These are phyloP conservation scores for Neurospora tetrasperma DNA, from an alignment of 495 filamentous ascomycete genomes.

Conservation along the genomic window DNA sequence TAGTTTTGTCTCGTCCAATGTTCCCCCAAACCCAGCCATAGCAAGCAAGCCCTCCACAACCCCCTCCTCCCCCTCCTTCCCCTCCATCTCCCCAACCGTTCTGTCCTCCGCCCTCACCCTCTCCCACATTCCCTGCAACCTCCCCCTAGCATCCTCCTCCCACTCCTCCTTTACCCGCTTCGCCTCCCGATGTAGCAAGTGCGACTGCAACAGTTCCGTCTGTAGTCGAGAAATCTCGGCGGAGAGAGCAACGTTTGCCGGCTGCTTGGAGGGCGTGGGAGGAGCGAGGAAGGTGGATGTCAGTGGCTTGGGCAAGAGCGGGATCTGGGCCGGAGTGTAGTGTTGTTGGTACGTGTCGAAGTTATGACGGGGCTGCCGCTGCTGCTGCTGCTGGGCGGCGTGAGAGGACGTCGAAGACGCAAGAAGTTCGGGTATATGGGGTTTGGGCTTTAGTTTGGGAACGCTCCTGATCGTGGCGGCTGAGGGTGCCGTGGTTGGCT, in stretches of 20 bases:
- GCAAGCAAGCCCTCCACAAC: conserved; percentile 5
- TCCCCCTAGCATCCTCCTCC: conserved; percentile 35
- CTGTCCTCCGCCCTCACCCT: conserved; percentile 24
- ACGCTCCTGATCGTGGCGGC: neutral
- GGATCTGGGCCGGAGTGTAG: conserved; percentile 53
- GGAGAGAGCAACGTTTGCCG: conserved; percentile 42
- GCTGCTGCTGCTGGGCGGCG: neutral
- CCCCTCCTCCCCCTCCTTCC: conserved; percentile 10
- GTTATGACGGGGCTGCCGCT: conserved; percentile 28
- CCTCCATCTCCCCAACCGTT: conserved; percentile 21
- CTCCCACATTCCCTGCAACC: conserved; percentile 31
- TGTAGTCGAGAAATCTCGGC: conserved; percentile 55
- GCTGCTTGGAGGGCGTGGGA: conserved; percentile 41
- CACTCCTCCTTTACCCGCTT: conserved; percentile 26
- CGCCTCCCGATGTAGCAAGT: conserved; percentile 51
- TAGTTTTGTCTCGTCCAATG: conserved; percentile 29
- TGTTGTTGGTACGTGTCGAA: conserved; percentile 63
- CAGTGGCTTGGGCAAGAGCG: conserved; percentile 42
- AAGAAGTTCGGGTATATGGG: conserved; percentile 1
- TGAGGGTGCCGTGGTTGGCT: neutral
- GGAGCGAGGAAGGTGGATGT: conserved; percentile 43
- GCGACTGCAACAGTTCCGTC: conserved; percentile 62
- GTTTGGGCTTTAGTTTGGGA: conserved; percentile 11
- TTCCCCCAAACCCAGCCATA: conserved; percentile 19
- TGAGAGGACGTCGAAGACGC: neutral